Evolutionary conservation across 148 eudicot genomes (phyloP).

Genomic region (Mesembryanthemum crystallinum): DNA sequence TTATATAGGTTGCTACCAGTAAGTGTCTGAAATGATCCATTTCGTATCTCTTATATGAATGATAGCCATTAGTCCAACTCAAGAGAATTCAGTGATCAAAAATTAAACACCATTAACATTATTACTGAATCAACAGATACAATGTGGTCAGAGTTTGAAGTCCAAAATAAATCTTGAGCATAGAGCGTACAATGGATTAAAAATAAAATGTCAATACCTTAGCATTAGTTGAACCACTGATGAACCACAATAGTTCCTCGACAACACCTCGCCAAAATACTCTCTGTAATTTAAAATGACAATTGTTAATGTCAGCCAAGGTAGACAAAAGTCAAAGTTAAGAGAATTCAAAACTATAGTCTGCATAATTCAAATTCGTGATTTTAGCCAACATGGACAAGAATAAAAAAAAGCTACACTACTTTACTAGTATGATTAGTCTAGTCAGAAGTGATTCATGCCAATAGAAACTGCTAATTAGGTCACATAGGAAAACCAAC

Average conservation of each 20-base stretch:
- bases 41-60: background rate
- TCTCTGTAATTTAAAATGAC: constrained; percentile 41
- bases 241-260: constrained; percentile 94
- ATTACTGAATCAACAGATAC: background rate
- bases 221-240: constrained; percentile 95
- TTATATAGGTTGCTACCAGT: background rate
- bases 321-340: background rate
- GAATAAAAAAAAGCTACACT: no score
- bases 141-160: background rate
- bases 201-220: constrained; percentile 49
- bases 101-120: background rate
- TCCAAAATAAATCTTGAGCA: background rate
- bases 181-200: background rate
- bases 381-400: no score
- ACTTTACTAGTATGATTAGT: no score
- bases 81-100: background rate
- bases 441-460: no score
- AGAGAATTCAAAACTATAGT: background rate
- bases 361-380: background rate
- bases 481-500: no score
- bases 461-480: no score
- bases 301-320: constrained; percentile 16
- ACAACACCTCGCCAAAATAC: constrained; percentile 97
- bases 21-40: background rate
- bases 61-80: background rate